Evolutionary conservation across 2,329 filamentous ascomycete genomes (phyloP).

Genomic region (Xylariaceae sp.): DNA sequence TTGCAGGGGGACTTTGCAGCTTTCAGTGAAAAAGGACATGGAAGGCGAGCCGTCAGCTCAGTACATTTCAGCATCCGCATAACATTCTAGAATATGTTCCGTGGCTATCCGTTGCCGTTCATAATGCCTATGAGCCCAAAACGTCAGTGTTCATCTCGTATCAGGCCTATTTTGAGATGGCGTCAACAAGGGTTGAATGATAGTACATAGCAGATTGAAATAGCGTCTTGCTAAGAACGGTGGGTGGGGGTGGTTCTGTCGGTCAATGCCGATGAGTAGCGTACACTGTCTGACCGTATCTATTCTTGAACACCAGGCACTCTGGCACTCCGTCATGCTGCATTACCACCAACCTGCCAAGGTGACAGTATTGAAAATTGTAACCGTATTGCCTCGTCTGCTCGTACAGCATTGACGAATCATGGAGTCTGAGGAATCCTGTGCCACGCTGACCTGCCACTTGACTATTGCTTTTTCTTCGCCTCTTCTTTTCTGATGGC

Average conservation of each 20-base stretch:
- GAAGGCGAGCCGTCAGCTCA: no score
- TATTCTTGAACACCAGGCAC: neutral
- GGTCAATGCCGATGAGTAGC: neutral
- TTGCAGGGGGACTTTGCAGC: neutral
- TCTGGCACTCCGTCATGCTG: neutral
- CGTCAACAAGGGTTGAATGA: neutral
- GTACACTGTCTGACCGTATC: neutral
- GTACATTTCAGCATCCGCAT: neutral
- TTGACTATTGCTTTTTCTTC: neutral
- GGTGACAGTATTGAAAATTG: neutral
- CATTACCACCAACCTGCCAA: neutral
- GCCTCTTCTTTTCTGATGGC: neutral
- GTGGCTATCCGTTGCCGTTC: neutral
- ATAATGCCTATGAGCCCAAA: neutral
- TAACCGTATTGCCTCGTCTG: neutral
- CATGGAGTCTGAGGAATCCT: neutral
- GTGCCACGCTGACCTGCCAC: neutral
- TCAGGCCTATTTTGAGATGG: slow-evolving; percentile 1
- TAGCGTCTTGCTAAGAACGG: neutral
- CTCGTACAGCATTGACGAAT: neutral
- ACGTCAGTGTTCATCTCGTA: neutral
- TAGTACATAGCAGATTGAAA: neutral
- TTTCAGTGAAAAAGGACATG: no score
- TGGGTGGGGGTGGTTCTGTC: neutral
- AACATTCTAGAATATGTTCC: neutral